A percentile compares a stretch with the other conserved stretches of the same genome.
Conservation (phyloP, 1,284 basidiomycete species). For the Waitea zeae region DNA sequence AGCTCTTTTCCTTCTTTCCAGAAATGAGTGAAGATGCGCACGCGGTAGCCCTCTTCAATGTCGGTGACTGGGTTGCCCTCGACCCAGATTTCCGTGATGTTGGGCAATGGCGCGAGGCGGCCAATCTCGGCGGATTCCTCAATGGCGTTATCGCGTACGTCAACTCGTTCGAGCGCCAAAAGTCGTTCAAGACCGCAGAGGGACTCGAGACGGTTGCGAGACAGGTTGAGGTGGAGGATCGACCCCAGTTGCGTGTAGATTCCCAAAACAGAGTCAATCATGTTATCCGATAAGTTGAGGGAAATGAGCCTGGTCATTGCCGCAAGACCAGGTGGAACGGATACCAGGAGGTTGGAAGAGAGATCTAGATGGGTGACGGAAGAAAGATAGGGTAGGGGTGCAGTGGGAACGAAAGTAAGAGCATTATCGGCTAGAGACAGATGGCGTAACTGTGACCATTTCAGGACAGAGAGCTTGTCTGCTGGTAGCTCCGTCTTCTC, state of each 20-base stretch:
- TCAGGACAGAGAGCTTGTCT: conserved; percentile 35
- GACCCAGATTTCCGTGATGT: conserved; percentile 63
- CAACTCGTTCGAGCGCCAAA: conserved; percentile 65
- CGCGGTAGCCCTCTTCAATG: conserved; percentile 54
- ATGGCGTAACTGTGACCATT: conserved; percentile 68
- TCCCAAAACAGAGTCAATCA: conserved; percentile 89
- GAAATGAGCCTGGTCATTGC: conserved; percentile 63
- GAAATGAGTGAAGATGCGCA: conserved; percentile 71
- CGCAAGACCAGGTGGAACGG: conserved; percentile 64
- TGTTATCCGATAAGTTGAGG: conserved; percentile 86
- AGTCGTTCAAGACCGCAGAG: conserved; percentile 88
- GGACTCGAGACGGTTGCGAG: conserved; percentile 80
- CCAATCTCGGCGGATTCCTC: conserved; percentile 79
- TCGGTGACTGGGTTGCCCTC: conserved; percentile 68
- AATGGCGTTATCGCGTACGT: conserved; percentile 72
- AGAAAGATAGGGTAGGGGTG: conserved; percentile 55
- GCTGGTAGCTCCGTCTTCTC: conserved; percentile 12
- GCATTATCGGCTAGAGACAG: conserved; percentile 71
- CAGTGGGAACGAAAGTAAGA: conserved; percentile 65
- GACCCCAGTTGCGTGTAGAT: conserved; percentile 75
- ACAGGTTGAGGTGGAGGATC: conserved; percentile 60
- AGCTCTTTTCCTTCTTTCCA: conserved; percentile 64
- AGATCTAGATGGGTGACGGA: conserved; percentile 79
- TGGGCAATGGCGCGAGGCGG: conserved; percentile 63
- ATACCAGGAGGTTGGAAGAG: conserved; percentile 79